Evolutionary conservation across 129 eudicot genomes (phyloP).

Genomic region (Gnaphalium uliginosum): DNA sequence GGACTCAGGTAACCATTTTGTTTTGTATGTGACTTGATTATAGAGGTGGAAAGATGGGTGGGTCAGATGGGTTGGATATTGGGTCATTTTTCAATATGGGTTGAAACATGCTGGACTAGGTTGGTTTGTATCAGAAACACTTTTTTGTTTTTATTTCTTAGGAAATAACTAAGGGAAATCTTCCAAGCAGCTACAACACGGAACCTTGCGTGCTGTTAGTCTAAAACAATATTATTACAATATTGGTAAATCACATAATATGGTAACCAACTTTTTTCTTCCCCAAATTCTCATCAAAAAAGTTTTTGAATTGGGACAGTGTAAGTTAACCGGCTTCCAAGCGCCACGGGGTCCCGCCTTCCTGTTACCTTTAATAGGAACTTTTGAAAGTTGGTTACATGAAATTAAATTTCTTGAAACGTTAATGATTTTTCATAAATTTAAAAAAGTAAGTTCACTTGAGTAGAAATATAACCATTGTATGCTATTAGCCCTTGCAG

Average conservation of each 20-base stretch:
- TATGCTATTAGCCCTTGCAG: neutral
- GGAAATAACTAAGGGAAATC: neutral
- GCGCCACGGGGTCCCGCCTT: neutral
- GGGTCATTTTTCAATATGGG: neutral
- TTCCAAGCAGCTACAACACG: too few species aligned
- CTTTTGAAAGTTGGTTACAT: neutral
- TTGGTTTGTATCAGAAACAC: neutral
- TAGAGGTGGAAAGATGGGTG: neutral
- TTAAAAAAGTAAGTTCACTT: neutral
- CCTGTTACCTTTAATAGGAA: neutral
- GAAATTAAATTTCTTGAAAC: too few species aligned
- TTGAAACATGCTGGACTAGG: neutral
- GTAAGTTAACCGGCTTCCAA: neutral
- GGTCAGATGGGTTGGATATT: neutral
- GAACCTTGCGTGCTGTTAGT: too few species aligned
- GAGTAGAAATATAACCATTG: neutral
- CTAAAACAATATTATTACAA: neutral
- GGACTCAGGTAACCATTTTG: slow-evolving; percentile 35
- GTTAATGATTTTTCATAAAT: neutral
- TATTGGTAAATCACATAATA: neutral
- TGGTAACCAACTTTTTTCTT: too few species aligned
- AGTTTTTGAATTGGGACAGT: neutral
- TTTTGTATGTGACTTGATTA: neutral
- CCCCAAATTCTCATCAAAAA: too few species aligned
- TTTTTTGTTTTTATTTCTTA: neutral